phyloP scores from a whole-genome alignment of 106 monocot species.

The Ottelia alismoides region DNA sequence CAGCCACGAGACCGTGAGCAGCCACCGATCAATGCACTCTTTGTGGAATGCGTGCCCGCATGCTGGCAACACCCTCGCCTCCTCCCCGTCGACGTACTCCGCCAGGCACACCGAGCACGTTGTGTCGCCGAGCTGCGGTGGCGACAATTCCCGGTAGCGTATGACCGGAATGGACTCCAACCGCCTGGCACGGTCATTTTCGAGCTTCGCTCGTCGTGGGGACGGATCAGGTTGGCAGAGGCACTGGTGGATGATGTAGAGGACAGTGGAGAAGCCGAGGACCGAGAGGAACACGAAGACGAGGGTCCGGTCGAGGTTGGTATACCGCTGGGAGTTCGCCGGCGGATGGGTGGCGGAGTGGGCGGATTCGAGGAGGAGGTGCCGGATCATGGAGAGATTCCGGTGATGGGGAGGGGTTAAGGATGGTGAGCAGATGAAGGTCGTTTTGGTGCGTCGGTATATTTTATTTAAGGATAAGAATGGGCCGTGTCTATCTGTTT shows the following conservation, averaged over 20 bases:
- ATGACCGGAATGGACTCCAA: neutral
- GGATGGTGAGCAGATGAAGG: too few relatives aligned
- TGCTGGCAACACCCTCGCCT: conserved; percentile 1
- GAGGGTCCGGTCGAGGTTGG: too few relatives aligned
- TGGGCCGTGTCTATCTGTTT: too few relatives aligned
- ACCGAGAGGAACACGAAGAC: neutral
- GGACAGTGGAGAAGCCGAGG: neutral
- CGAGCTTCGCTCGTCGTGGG: neutral
- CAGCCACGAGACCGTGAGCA: neutral
- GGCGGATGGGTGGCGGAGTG: too few relatives aligned
- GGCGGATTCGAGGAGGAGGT: too few relatives aligned
- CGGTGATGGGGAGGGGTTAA: too few relatives aligned
- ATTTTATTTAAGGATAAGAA: too few relatives aligned
- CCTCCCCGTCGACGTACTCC: conserved; percentile 1
- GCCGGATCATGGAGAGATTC: too few relatives aligned
- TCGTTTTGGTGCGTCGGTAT: too few relatives aligned
- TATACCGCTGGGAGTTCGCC: too few relatives aligned
- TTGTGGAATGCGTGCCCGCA: conserved; percentile 3
- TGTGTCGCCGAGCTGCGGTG: neutral
- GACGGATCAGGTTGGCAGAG: neutral
- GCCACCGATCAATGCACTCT: conserved; percentile 8
- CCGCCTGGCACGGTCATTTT: conserved; percentile 1
- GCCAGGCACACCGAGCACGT: conserved; percentile 1
- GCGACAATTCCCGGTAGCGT: neutral
- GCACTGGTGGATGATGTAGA: neutral